Conservation (phyloP, 2,329 filamentous ascomycete genomes). For the Aspergillus fumigatiaffinis region DNA sequence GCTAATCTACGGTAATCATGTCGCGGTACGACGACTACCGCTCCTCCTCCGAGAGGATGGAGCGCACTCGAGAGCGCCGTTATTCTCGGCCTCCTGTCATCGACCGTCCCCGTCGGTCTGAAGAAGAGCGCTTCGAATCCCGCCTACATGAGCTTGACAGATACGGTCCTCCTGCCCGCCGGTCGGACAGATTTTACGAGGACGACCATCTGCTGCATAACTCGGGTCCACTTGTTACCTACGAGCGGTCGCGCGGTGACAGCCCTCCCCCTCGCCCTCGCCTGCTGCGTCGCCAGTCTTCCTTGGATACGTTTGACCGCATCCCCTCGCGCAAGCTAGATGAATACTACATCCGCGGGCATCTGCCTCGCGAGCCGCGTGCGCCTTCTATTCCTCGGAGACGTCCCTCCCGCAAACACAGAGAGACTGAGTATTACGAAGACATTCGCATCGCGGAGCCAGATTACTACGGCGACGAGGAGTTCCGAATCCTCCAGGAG, state of each 20-base stretch:
- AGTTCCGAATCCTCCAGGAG: slow-evolving; percentile 64
- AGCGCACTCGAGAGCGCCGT: slow-evolving; percentile 33
- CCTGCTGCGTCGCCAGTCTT: slow-evolving; percentile 77
- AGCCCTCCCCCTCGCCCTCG: slow-evolving; percentile 58
- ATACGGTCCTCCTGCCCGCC: slow-evolving; percentile 41
- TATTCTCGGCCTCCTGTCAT: slow-evolving; percentile 33
- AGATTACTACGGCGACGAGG: slow-evolving; percentile 67
- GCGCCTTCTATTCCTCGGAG: slow-evolving; percentile 48
- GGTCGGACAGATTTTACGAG: slow-evolving; percentile 37
- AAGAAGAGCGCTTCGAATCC: slow-evolving; percentile 41
- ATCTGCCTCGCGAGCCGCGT: slow-evolving; percentile 56
- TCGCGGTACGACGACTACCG: slow-evolving; percentile 36
- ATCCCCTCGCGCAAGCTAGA: slow-evolving; percentile 56
- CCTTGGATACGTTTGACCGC: slow-evolving; percentile 84
- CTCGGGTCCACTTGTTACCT: slow-evolving; percentile 53
- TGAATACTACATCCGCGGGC: slow-evolving; percentile 33
- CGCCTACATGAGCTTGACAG: slow-evolving; percentile 38
- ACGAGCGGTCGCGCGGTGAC: slow-evolving; percentile 56
- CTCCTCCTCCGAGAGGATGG: slow-evolving; percentile 31
- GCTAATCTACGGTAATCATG: slow-evolving; percentile 21
- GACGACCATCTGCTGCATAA: slow-evolving; percentile 40
- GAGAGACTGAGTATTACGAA: slow-evolving; percentile 58
- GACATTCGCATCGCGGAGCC: slow-evolving; percentile 66
- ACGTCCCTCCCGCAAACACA: slow-evolving; percentile 54
- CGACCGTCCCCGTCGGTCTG: slow-evolving; percentile 32